These are phyloP conservation scores for Nigrograna mackinnonii DNA, from an alignment of 2,329 filamentous ascomycete genomes.

Conservation along the genomic window DNA sequence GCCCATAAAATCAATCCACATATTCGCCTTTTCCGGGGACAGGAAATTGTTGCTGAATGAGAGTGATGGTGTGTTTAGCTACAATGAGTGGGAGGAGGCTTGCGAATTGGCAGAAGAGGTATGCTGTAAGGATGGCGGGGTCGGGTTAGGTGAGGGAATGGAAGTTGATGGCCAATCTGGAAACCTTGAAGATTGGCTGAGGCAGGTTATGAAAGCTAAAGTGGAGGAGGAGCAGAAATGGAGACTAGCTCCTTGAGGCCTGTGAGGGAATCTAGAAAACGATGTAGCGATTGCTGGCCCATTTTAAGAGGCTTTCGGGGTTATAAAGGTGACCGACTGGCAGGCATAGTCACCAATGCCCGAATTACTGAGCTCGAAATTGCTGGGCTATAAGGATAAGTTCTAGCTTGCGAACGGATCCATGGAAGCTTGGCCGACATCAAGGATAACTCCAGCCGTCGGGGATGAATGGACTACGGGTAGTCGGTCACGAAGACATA, in stretches of 20 bases:
- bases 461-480: no score
- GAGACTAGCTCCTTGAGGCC: slow-evolving; percentile 42
- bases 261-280: no score
- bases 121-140: slow-evolving; percentile 58
- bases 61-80: slow-evolving; percentile 78
- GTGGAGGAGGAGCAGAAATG: slow-evolving; percentile 45
- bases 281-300: no score
- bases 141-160: slow-evolving; percentile 43
- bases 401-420: slow-evolving; percentile 5
- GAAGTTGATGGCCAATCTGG: slow-evolving; percentile 35
- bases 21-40: slow-evolving; percentile 72
- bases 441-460: no score
- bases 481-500: no score
- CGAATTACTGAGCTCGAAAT: no score
- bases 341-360: no score
- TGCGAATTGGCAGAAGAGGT: slow-evolving; percentile 66
- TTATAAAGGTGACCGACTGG: no score
- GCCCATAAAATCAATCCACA: slow-evolving; percentile 82
- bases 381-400: background rate
- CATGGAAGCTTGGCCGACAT: no score
- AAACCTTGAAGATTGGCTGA: slow-evolving; percentile 43
- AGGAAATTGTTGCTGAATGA: slow-evolving; percentile 76
- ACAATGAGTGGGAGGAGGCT: slow-evolving; percentile 75
- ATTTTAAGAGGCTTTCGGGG: no score
- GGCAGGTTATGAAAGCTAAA: slow-evolving; percentile 43